Evolutionary conservation across 2,329 filamentous ascomycete genomes (phyloP), one percentile per base, ranked within the genome.

Genomic region (Diaporthe amygdali): DNA sequence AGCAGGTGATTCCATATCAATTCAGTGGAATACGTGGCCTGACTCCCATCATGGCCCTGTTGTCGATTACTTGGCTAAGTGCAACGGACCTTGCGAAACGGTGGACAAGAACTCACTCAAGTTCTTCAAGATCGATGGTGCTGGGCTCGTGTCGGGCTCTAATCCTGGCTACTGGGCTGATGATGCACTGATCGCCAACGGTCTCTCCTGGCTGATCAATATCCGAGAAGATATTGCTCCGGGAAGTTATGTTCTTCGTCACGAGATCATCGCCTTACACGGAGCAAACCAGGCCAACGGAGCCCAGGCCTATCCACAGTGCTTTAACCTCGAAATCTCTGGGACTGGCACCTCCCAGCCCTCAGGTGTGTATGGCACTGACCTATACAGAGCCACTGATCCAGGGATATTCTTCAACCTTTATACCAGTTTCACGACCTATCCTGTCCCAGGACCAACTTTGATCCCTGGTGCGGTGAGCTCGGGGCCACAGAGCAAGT

Each of bases 51-150:
- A 82, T 34, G 83, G 87, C 0, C 90, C 90, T 10, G 86, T 92
- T 75, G 85, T 92, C 74, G 87, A 87, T 78, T 92, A 92, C 82
- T 81, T 92, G n/a, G 91, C 91, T 67, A 85, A 84, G 75, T 90
- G 88, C 81, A 82, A 84, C 37, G 88, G 86, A n/a, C 85, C 90
- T 12, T 59, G 55, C 78, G 82, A 85, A 41, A 78, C 79, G 0
- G 88, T 86, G 68, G 85, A 88, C 78, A 87, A 89, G 79, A 81
- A 78, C 2, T 76, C 81, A 6, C 84, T 92, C 32, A 79, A 87
- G 74, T 92, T 88, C 80, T 89, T 91, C 85, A 93, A 93, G 85
- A 91, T 92, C 71, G 85, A 87, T 41, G 85, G 85, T 68, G 82
- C 79, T 37, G 91, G 90, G 69, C 84, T 89, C 73, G 81, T 87